Evolutionary conservation across 768 basidiomycete species (phyloP).

Genomic region (Pulveroboletus sp.): DNA sequence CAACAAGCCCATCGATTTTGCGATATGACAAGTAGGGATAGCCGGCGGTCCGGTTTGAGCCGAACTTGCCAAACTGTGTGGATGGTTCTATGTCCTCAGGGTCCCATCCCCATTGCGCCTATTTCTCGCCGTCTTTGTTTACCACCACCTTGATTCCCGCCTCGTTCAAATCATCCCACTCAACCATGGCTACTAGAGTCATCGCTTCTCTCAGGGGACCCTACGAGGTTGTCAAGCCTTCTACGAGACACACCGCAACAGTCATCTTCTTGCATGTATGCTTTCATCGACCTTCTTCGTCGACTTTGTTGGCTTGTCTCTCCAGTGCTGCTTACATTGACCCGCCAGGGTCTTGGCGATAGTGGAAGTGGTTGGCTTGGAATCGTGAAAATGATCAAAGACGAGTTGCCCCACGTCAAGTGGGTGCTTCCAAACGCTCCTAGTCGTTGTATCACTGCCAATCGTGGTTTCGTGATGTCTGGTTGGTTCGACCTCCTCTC

Average conservation of each 20-base stretch:
- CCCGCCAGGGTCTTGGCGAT: constrained; percentile 68
- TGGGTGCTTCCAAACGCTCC: constrained; percentile 60
- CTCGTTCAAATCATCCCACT: neutral
- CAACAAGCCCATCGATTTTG: neutral
- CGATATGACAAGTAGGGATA: constrained; percentile 2
- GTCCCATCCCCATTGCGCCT: neutral
- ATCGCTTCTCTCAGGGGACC: constrained; percentile 22
- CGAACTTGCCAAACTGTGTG: constrained; percentile 3
- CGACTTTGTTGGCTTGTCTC: neutral
- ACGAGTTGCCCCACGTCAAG: constrained; percentile 70
- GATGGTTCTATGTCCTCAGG: neutral
- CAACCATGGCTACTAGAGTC: constrained; percentile 16
- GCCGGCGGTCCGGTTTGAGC: constrained; percentile 22
- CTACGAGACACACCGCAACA: constrained; percentile 73
- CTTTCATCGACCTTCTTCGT: neutral
- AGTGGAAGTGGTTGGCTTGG: constrained; percentile 75
- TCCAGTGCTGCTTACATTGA: constrained; percentile 4
- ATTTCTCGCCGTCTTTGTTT: too few relatives aligned
- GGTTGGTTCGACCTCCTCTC: constrained; percentile 80
- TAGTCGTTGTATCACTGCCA: constrained; percentile 64
- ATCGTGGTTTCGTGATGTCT: constrained; percentile 69
- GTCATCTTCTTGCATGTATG: constrained; percentile 89
- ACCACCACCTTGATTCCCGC: neutral
- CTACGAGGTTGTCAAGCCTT: constrained; percentile 52
- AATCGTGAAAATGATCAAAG: constrained; percentile 66